These are phyloP conservation scores for Starmerella ratchasimensis DNA, from an alignment of 805 yeast genomes.

Conservation along the genomic window DNA sequence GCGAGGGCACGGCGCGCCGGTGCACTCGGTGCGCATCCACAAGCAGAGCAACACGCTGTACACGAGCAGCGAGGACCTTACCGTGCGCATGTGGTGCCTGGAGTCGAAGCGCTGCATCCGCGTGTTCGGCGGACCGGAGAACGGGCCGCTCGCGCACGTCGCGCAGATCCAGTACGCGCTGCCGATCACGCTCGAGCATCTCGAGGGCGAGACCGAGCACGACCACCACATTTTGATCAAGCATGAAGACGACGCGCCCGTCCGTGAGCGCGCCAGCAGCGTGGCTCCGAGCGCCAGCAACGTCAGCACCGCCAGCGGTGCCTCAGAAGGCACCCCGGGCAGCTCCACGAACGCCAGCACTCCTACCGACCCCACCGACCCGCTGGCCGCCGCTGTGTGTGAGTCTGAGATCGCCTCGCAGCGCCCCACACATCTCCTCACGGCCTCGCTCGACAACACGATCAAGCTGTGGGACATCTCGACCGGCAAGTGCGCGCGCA, in stretches of 20 bases:
- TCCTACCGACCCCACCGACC: background rate
- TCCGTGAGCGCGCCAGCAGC: background rate
- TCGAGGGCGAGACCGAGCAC: constrained; percentile 35
- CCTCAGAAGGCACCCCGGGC: background rate
- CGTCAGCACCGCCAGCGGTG: background rate
- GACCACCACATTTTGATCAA: constrained; percentile 12
- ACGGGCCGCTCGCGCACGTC: constrained; percentile 52
- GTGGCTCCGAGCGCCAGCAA: background rate
- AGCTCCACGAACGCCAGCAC: background rate
- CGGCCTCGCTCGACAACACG: constrained; percentile 85
- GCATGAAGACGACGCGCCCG: no score
- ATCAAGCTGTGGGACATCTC: constrained; percentile 83
- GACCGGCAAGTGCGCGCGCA: constrained; percentile 77
- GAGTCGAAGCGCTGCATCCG: constrained; percentile 63
- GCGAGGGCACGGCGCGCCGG: constrained; percentile 88
- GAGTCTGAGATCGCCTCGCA: background rate
- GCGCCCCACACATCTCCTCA: constrained; percentile 67
- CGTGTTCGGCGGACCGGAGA: constrained; percentile 55
- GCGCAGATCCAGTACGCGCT: constrained; percentile 90
- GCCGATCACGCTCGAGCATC: constrained; percentile 62
- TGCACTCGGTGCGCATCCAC: constrained; percentile 78
- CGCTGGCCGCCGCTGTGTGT: no score
- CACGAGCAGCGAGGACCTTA: constrained; percentile 82
- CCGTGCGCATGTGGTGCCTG: constrained; percentile 91
- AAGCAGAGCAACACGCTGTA: constrained; percentile 63